Evolutionary conservation across 805 yeast species (phyloP).

Genomic region (Candida dendrica): DNA sequence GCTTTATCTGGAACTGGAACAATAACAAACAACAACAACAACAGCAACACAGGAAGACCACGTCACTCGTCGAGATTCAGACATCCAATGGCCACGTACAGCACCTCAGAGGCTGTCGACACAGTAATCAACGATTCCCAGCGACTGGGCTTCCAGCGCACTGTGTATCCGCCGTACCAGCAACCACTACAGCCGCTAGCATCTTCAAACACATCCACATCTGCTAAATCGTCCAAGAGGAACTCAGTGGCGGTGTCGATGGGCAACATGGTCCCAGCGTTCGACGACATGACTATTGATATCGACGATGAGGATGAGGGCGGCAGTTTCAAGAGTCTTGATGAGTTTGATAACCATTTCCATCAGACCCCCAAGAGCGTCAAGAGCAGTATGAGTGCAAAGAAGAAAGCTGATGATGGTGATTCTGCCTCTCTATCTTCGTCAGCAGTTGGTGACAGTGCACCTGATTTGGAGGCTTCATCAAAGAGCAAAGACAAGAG

Average conservation of each 20-base stretch:
- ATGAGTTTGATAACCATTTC: not conserved
- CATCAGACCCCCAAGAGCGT: not conserved
- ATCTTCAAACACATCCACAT: not conserved
- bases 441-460: too few species aligned
- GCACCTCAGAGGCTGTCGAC: not conserved
- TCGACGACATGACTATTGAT: not conserved
- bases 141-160: not conserved
- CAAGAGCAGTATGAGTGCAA: not conserved
- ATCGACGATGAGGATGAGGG: not conserved
- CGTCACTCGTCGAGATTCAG: not conserved
- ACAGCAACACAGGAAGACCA: too few species aligned
- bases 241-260: not conserved
- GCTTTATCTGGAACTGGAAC: too few species aligned
- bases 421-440: too few species aligned
- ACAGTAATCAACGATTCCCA: not conserved
- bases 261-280: not conserved
- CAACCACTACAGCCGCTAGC: not conserved
- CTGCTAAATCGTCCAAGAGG: not conserved
- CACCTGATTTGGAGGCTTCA: too few species aligned
- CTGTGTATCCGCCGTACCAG: too few species aligned
- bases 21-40: not conserved
- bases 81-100: not conserved
- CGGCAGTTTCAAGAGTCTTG: not conserved
- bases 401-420: too few species aligned
- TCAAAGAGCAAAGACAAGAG: not conserved